These are phyloP conservation scores for Achaetomiella virescens DNA, from an alignment of 495 filamentous ascomycete genomes.

Conservation along the genomic window DNA sequence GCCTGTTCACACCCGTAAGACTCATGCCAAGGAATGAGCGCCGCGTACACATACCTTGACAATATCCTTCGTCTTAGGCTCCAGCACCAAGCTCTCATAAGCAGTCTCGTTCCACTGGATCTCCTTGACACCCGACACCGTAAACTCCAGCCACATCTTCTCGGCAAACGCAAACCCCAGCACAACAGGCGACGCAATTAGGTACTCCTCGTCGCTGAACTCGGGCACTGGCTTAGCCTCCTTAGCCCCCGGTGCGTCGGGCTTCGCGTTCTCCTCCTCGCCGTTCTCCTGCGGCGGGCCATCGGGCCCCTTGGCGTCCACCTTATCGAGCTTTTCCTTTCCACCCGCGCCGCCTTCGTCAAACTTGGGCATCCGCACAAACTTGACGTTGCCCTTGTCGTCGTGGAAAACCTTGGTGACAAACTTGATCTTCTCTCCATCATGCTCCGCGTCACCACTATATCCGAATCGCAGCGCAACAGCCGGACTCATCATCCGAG, in stretches of 20 bases:
- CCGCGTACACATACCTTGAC: constrained; percentile 51
- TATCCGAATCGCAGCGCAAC: constrained; percentile 41
- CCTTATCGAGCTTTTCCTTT: constrained; percentile 59
- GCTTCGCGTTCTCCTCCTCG: constrained; percentile 40
- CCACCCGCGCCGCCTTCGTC: constrained; percentile 54
- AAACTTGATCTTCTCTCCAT: constrained; percentile 49
- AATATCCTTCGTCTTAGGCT: constrained; percentile 28
- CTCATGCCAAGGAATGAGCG: background rate
- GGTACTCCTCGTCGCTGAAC: constrained; percentile 79
- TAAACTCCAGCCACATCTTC: constrained; percentile 89
- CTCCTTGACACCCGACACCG: constrained; percentile 65
- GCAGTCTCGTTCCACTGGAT: constrained; percentile 29
- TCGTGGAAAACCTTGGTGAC: constrained; percentile 61
- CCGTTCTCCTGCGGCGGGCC: constrained; percentile 29
- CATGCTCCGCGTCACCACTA: constrained; percentile 30
- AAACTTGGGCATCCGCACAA: constrained; percentile 43
- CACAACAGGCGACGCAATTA: constrained; percentile 84
- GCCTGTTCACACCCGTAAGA: constrained; percentile 5
- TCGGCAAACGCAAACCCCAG: constrained; percentile 90
- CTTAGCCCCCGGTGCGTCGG: constrained; percentile 23
- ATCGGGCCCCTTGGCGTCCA: constrained; percentile 40
- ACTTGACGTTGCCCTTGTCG: constrained; percentile 51
- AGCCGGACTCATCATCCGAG: constrained; percentile 49
- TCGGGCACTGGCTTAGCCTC: constrained; percentile 39
- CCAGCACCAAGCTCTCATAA: constrained; percentile 25